Evolutionary conservation across 495 filamentous ascomycete species (phyloP).

Genomic region (Glonium stellatum): DNA sequence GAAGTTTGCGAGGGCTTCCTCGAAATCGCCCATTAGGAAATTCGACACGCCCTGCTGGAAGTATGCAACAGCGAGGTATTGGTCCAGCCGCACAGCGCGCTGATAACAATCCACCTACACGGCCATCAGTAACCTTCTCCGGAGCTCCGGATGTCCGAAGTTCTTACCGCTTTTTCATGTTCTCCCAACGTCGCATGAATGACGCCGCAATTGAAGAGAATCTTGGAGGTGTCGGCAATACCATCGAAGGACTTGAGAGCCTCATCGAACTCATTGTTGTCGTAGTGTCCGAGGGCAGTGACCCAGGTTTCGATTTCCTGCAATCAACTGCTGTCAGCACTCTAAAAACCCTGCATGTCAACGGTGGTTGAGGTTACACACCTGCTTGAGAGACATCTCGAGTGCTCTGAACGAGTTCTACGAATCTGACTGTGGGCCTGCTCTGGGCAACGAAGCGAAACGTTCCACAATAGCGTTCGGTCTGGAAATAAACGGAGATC

Average conservation of each 20-base stretch:
- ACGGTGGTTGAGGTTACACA: constrained; percentile 4
- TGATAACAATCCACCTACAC: constrained; percentile 88
- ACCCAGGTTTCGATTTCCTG: constrained; percentile 99
- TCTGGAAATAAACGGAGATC: neutral
- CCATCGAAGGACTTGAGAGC: constrained; percentile 71
- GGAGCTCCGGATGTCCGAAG: neutral
- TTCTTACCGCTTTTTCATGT: constrained; percentile 85
- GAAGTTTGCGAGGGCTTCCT: constrained; percentile 96
- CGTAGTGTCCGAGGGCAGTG: constrained; percentile 80
- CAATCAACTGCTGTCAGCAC: constrained; percentile 16
- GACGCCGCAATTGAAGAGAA: constrained; percentile 96
- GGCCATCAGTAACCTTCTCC: constrained; percentile 11
- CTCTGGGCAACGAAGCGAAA: neutral
- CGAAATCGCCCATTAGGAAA: constrained; percentile 94
- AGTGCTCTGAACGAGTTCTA: constrained; percentile 1
- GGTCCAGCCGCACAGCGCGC: constrained; percentile 77
- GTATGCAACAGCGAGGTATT: constrained; percentile 94
- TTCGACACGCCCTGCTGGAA: constrained; percentile 99
- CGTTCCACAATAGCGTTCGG: neutral
- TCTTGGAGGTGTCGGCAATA: constrained; percentile 95
- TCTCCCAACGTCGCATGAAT: constrained; percentile 97
- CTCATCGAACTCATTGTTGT: constrained; percentile 92
- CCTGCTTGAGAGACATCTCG: constrained; percentile 34
- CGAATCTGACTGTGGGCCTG: neutral
- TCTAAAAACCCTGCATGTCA: neutral